Percentiles rank a stretch among this genome's conserved stretches.
Evolutionary conservation across 23 red algal species (phyloP).

Genomic region (Cyanidium caldarium): DNA sequence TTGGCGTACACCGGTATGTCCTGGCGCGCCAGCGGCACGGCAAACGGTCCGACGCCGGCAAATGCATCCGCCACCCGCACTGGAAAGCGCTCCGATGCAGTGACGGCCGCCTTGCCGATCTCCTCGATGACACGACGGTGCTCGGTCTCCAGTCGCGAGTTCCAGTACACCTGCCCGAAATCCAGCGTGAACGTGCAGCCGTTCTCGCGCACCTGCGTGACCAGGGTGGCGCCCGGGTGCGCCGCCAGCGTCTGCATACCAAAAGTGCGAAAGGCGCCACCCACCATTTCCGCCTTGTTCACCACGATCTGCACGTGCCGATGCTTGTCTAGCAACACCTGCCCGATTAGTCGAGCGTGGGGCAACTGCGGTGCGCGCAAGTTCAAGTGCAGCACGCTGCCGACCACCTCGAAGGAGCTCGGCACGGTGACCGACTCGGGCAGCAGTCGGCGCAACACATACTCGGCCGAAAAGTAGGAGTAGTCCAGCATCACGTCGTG

Average conservation of each 20-base stretch:
- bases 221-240: conserved; percentile 8
- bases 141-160: conserved; percentile 83
- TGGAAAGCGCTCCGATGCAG: background rate
- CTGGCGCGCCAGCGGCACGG: conserved; percentile 31
- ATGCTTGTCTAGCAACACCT: conserved; percentile 62
- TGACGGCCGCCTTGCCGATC: conserved; percentile 11
- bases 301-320: conserved; percentile 55
- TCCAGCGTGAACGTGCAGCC: conserved; percentile 58
- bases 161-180: conserved; percentile 80
- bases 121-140: conserved; percentile 47
- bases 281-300: conserved; percentile 65
- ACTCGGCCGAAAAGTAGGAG: conserved; percentile 13
- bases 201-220: conserved; percentile 62
- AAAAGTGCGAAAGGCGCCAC: conserved; percentile 82
- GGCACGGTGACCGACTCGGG: conserved; percentile 35
- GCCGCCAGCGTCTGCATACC: conserved; percentile 69
- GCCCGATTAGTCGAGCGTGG: conserved; percentile 38
- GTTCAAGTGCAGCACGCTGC: conserved; percentile 80
- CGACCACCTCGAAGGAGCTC: conserved; percentile 55
- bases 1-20: conserved; percentile 36
- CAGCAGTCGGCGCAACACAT: conserved; percentile 18
- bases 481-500: conserved; percentile 20
- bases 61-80: conserved; percentile 58
- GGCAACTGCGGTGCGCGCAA: conserved; percentile 43
- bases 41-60: conserved; percentile 89